A percentile compares a stretch with the other conserved stretches of the same genome.
These are phyloP conservation scores for Pythium guiyangense DNA, from an alignment of 352 stramenopile species.

Conservation along the genomic window DNA sequence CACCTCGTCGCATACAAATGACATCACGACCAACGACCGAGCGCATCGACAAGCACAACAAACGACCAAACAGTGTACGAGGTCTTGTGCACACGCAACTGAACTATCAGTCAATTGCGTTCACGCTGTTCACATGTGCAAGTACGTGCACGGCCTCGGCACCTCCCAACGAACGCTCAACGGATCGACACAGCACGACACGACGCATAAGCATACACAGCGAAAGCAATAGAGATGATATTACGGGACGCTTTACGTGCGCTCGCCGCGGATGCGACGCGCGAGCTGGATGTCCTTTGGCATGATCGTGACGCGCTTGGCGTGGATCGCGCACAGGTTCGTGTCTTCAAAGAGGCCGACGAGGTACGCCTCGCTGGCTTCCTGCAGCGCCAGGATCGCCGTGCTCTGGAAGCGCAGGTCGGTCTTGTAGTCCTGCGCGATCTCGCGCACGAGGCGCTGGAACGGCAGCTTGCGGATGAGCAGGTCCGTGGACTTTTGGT, in stretches of 20 bases:
- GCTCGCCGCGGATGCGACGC: slow-evolving; percentile 90
- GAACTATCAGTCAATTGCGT: too few relatives aligned
- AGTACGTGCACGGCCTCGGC: too few relatives aligned
- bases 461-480: slow-evolving; percentile 96
- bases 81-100: too few relatives aligned
- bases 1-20: too few relatives aligned
- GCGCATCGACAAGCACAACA: too few relatives aligned
- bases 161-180: too few relatives aligned
- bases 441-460: slow-evolving; percentile 93
- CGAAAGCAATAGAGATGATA: not conserved
- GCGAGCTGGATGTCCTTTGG: slow-evolving; percentile 96
- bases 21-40: too few relatives aligned
- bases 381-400: too few relatives aligned
- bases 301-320: slow-evolving; percentile 96
- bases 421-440: too few relatives aligned
- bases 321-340: slow-evolving; percentile 95
- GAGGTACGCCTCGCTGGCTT: slow-evolving; percentile 92
- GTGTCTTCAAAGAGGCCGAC: slow-evolving; percentile 95
- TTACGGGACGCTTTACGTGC: slow-evolving; percentile 38
- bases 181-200: not conserved
- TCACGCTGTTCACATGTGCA: too few relatives aligned
- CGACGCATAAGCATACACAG: not conserved
- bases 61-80: too few relatives aligned
- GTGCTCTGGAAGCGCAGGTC: too few relatives aligned
- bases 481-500: slow-evolving; percentile 96